A percentile compares a stretch with the other conserved stretches of the same genome.
Evolutionary conservation across 225 moss, liverwort and hornwort species (phyloP).

Genomic region (Climacium dendroides): DNA sequence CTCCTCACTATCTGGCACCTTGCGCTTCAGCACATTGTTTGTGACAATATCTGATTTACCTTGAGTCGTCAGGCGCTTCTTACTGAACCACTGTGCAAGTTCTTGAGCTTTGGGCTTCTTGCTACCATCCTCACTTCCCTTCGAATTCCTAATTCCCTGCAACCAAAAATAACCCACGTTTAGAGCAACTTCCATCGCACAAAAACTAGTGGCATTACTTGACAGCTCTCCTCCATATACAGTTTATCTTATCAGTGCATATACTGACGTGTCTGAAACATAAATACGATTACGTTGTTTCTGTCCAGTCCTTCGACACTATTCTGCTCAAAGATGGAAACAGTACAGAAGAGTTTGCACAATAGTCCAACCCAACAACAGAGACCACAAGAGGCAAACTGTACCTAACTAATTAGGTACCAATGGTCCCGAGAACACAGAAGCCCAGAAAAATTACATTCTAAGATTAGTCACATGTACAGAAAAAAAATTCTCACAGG

Average conservation of each 20-base stretch:
- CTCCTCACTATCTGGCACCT: slow-evolving; percentile 13
- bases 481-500: background rate
- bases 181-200: background rate
- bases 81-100: slow-evolving; percentile 68
- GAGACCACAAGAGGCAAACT: background rate
- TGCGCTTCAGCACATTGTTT: slow-evolving; percentile 21
- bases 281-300: background rate
- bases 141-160: slow-evolving; percentile 40
- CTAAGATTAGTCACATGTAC: background rate
- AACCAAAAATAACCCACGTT: background rate
- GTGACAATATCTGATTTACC: background rate
- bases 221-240: background rate
- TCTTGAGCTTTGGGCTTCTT: slow-evolving; percentile 71
- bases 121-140: slow-evolving; percentile 25
- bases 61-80: slow-evolving; percentile 23
- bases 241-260: background rate
- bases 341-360: background rate
- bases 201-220: background rate
- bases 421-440: background rate
- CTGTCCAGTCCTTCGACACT: background rate
- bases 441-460: background rate
- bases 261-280: background rate
- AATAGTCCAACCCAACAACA: background rate
- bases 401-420: background rate
- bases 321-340: background rate